Evolutionary conservation across 2,329 filamentous ascomycete species (phyloP), one percentile per base, ranked within the genome.

Genomic region (Botrytis elliptica): DNA sequence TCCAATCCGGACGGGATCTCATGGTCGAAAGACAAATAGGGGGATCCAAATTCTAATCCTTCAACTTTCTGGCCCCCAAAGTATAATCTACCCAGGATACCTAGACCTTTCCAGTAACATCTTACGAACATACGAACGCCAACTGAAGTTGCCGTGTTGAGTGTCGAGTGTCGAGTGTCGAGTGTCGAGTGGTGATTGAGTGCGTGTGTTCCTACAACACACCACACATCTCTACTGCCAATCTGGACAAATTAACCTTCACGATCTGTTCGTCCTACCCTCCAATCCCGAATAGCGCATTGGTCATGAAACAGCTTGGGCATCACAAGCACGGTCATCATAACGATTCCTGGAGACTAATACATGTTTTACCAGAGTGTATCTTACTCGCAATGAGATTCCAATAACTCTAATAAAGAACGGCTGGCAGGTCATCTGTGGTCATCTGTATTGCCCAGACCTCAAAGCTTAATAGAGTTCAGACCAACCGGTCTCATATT

Each of bases 331-430:
- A 67, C 65, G 65, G 46, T n/a, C 65, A 55, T 38, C 25, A 29
- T 29, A 42, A 57, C 10, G 49, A 55, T 68, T 68, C 49, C 75
- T 79, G 75, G 57, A 38, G n/a, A 65, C 36, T 29, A 63, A 16
- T 25, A 52, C n/a, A 67, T 33, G 44, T 52, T 55, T 18, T 25
- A 55, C 38, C 25, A 55, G 52, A 38, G 46, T n/a, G 40, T 40
- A 38, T 52, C 64, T 38, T 29, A n/a, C 18, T 40, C 20, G 33
- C 36, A 20, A 29, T 52, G 64, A 40, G n/a, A 38, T 38, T 57
- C 36, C 40, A 29, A 29, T 38, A 55, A 57, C 65, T n/a, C 33
- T 18, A 40, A 55, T 18, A 40, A 55, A 33, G 65, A 55, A 57
- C 65, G 18, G 25, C 14, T 18, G 29, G 14, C 38, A 64, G 40